Evolutionary conservation across 2,329 filamentous ascomycete genomes (phyloP).

Genomic region (Xylaria sp.): DNA sequence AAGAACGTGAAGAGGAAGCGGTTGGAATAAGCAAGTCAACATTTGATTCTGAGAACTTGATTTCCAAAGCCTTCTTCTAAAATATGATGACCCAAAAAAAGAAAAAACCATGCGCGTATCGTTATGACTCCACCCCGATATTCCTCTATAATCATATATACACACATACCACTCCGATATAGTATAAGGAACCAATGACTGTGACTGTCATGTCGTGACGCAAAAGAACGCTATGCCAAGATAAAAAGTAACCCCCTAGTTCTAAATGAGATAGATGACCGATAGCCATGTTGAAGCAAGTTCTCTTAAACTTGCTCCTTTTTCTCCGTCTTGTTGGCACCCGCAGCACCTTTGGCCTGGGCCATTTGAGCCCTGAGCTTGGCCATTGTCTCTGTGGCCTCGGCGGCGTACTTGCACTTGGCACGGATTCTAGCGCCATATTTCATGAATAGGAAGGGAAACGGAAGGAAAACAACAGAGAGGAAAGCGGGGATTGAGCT

Average conservation of each 20-base stretch:
- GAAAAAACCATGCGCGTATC: conserved; percentile 20
- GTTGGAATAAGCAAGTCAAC: conserved; percentile 18
- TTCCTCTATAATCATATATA: conserved; percentile 32
- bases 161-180: conserved; percentile 19
- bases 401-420: conserved; percentile 75
- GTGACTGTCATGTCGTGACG: conserved; percentile 27
- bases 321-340: conserved; percentile 29
- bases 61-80: conserved; percentile 24
- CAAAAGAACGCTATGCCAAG: conserved; percentile 37
- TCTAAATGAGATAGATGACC: conserved; percentile 27
- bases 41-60: conserved; percentile 25
- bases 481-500: conserved; percentile 79
- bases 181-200: conserved; percentile 22
- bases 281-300: conserved; percentile 17
- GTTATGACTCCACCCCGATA: conserved; percentile 19
- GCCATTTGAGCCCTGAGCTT: conserved; percentile 37
- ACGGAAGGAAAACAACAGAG: conserved; percentile 75
- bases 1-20: conserved; percentile 27
- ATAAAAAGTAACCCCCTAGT: conserved; percentile 16
- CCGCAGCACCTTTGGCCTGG: conserved; percentile 19
- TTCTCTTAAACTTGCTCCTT: conserved; percentile 29
- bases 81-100: conserved; percentile 28
- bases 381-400: conserved; percentile 65
- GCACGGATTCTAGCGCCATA: conserved; percentile 73
- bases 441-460: conserved; percentile 80